phyloP scores from a whole-genome alignment of 179 eudicot species.

The Amaranthus tricolor region DNA sequence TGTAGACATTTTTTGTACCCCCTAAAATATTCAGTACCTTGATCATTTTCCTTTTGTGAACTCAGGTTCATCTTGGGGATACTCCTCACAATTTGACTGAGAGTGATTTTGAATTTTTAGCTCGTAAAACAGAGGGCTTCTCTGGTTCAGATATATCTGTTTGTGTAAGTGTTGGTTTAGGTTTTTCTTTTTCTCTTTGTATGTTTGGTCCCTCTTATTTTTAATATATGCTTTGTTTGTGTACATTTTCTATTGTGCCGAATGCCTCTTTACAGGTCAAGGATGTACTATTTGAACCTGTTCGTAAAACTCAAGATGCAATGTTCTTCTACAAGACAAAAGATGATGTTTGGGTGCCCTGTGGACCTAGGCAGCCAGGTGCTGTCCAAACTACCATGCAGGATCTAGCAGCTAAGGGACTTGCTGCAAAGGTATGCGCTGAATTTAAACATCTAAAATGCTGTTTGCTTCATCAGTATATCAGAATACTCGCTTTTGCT shows the following conservation, averaged over 20 bases:
- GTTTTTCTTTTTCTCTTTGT: too few relatives aligned
- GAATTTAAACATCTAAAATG: not conserved
- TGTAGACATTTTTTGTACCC: too few relatives aligned
- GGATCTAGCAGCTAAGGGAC: conserved; percentile 87
- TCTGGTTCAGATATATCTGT: conserved; percentile 97
- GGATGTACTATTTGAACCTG: conserved; percentile 95
- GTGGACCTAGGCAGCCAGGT: conserved; percentile 88
- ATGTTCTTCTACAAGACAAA: conserved; percentile 66
- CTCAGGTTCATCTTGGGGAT: conserved; percentile 96
- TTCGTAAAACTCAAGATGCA: conserved; percentile 98
- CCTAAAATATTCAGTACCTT: not conserved
- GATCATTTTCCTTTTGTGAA: conserved; percentile 9
- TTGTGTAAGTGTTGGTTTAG: conserved; percentile 66
- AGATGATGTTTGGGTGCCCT: conserved; percentile 75
- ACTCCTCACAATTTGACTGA: conserved; percentile 92
- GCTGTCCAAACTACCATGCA: conserved; percentile 92
- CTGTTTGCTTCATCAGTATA: not conserved
- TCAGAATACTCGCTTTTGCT: too few relatives aligned
- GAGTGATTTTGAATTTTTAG: conserved; percentile 81
- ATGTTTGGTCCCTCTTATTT: not conserved
- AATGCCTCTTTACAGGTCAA: conserved; percentile 47
- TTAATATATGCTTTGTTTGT: too few relatives aligned
- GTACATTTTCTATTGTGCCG: not conserved
- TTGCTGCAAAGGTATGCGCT: conserved; percentile 73
- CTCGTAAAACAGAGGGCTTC: conserved; percentile 82